Evolutionary conservation across 2,329 filamentous ascomycete genomes (phyloP).

Genomic region (Paramyrothecium sp.): DNA sequence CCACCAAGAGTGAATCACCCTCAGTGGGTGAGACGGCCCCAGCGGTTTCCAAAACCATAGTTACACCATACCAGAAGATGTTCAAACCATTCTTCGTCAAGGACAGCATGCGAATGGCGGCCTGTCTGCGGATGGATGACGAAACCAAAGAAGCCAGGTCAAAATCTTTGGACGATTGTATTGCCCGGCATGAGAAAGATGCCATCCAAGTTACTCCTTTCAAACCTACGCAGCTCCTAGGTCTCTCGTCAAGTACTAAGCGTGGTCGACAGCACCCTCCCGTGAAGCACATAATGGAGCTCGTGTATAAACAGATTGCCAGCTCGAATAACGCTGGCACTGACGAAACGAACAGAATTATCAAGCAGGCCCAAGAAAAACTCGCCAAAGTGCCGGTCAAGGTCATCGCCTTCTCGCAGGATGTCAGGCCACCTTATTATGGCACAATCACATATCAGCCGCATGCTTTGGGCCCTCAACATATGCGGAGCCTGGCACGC

Average conservation of each 20-base stretch:
- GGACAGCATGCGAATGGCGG: conserved; percentile 69
- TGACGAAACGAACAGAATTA: conserved; percentile 30
- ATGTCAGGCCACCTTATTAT: conserved; percentile 68
- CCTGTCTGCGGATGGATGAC: conserved; percentile 56
- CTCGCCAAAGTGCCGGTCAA: conserved; percentile 62
- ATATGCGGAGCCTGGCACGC: conserved; percentile 50
- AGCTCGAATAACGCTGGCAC: conserved; percentile 32
- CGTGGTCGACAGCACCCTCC: conserved; percentile 49
- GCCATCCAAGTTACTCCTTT: conserved; percentile 37
- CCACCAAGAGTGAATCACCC: conserved; percentile 24
- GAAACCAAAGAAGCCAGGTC: conserved; percentile 51
- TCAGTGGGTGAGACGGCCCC: conserved; percentile 20
- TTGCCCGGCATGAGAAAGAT: conserved; percentile 45
- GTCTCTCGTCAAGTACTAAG: conserved; percentile 35
- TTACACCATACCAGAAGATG: conserved; percentile 61
- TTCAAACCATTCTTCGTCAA: conserved; percentile 85
- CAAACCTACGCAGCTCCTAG: conserved; percentile 43
- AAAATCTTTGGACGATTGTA: conserved; percentile 49
- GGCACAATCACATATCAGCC: conserved; percentile 69
- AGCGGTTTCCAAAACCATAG: conserved; percentile 11
- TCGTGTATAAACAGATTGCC: conserved; percentile 47
- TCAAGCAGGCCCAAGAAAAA: conserved; percentile 31
- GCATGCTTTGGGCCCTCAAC: conserved; percentile 38
- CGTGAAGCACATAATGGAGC: conserved; percentile 62
- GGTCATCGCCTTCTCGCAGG: conserved; percentile 58